phyloP scores from a whole-genome alignment of 306 rosid genomes.

The Luffa aegyptiaca region DNA sequence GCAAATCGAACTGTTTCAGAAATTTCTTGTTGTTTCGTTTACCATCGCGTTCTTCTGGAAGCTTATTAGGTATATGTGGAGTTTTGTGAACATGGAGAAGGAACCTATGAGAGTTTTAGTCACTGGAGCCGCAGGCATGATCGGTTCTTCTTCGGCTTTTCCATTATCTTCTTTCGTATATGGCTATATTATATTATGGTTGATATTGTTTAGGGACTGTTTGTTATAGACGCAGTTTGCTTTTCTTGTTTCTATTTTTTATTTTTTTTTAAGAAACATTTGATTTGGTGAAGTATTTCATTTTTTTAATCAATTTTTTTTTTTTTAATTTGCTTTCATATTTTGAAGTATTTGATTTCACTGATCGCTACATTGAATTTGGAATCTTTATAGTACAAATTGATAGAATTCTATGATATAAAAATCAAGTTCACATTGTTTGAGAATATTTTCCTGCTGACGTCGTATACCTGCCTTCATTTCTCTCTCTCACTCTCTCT shows the following conservation, averaged over 20 bases:
- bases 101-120: constrained; percentile 64
- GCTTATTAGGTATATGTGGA: constrained; percentile 51
- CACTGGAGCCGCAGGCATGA: constrained; percentile 84
- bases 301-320: background rate
- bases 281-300: background rate
- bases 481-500: background rate
- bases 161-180: background rate
- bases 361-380: background rate
- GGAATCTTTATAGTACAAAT: background rate
- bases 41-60: constrained; percentile 50
- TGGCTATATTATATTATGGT: background rate
- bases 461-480: no score
- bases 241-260: background rate
- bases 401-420: background rate
- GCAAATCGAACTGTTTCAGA: constrained; percentile 23
- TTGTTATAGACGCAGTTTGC: background rate
- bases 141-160: background rate
- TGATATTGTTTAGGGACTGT: background rate
- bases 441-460: no score
- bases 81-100: constrained; percentile 46
- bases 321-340: background rate
- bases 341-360: background rate
- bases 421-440: no score
- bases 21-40: constrained; percentile 33
- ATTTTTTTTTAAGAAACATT: background rate